phyloP scores from a whole-genome alignment of 2,329 filamentous ascomycete genomes.

The Laburnicola sp. region DNA sequence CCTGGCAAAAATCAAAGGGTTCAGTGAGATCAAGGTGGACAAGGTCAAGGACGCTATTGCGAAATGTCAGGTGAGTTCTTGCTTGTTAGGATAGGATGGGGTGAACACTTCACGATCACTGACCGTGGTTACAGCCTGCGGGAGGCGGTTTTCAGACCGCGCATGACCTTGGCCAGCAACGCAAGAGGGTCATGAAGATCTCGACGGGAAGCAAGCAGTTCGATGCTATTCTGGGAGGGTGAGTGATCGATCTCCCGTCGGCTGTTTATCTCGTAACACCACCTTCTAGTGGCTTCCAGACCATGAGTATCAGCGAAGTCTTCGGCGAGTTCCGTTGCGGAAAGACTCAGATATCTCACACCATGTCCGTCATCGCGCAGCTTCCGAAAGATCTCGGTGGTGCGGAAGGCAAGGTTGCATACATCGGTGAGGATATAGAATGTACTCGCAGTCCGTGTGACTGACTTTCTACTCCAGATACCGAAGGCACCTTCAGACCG shows the following conservation, averaged over 20 bases:
- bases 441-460: background rate
- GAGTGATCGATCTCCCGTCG: constrained; percentile 11
- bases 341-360: constrained; percentile 71
- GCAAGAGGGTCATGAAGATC: constrained; percentile 66
- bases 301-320: constrained; percentile 69
- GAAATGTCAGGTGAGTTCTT: constrained; percentile 58
- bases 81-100: constrained; percentile 3
- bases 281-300: constrained; percentile 63
- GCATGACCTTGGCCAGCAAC: constrained; percentile 64
- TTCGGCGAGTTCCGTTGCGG: constrained; percentile 67
- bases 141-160: constrained; percentile 67
- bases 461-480: constrained; percentile 46
- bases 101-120: constrained; percentile 7
- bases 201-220: constrained; percentile 72
- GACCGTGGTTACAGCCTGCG: constrained; percentile 52
- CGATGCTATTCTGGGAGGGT: constrained; percentile 67
- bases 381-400: constrained; percentile 64
- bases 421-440: constrained; percentile 55
- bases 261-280: constrained; percentile 15
- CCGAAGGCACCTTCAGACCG: constrained; percentile 60
- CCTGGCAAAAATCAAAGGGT: constrained; percentile 68
- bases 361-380: constrained; percentile 67
- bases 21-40: constrained; percentile 71
- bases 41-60: constrained; percentile 69
- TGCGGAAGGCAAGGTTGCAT: constrained; percentile 69